Base-by-base conservation (phyloP, 257 asterid genomes). In the Rubia yunnanensis region DNA sequence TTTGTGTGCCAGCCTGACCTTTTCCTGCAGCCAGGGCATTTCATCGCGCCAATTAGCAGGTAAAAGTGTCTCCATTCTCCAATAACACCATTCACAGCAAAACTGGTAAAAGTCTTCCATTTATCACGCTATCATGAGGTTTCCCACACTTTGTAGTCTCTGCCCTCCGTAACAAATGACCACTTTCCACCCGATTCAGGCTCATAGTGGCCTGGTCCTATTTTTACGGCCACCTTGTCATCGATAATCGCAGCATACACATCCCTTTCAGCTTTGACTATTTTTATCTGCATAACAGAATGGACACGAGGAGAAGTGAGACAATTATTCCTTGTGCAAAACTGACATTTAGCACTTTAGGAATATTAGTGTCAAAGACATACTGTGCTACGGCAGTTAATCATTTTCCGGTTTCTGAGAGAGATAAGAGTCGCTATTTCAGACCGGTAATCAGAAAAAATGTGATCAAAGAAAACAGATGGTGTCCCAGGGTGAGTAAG, bases 401-500 rank as follows among this genome's bases (percentile, higher is more conserved):
- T 86, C 84, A 78, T 88, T 54, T 94, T 83, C 73, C 85, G 82
- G 69, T 73, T 83, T 74, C 99, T 82, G 82, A 88, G 65, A 71
- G 94, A 79, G 30, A 94, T 56, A 54, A 94, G 92, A 64, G 72
- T 35, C 24, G 82, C 39, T 66, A 94, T 76, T 76, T 86, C 84
- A 34, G 86, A 72, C 56, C 72, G 82, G 60, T 76, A 68, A 0
- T 77, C 81, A 14, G 91, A 89, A 73, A 94, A 87, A 65, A 94
- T 74, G 81, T 94, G 97, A 76, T 94, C 99, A 61, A 78, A 86
- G 77, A 94, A 94, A 66, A 94, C 95, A 17, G 99, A 77, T 2
- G 99, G 99, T 3, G 97, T 90, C 57, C 97, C 97, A 18, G 91
- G 90, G 78, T 94, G 97, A 71, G 97, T 87, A 66, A 92, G 70